A percentile compares a stretch with the other conserved stretches of the same genome.
These are phyloP conservation scores for Myriosclerotinia curreyana DNA, from an alignment of 2,329 filamentous ascomycete species.

Conservation along the genomic window DNA sequence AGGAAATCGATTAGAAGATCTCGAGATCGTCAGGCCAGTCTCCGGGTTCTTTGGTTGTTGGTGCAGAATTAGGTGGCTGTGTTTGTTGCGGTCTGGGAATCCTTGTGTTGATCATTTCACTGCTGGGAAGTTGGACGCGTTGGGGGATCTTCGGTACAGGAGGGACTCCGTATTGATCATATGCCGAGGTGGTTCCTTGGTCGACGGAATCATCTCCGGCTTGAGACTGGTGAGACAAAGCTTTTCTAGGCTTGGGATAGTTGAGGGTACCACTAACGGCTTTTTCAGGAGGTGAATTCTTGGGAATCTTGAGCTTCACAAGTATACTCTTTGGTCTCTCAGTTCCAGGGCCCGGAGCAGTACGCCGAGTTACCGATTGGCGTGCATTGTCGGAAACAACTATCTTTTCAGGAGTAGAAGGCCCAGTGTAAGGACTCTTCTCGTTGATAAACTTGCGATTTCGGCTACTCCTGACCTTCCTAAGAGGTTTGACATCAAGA, in stretches of 20 bases:
- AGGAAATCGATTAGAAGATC: slow-evolving; percentile 11
- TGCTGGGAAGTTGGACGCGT: slow-evolving; percentile 27
- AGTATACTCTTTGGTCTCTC: slow-evolving; percentile 20
- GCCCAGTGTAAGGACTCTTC: slow-evolving; percentile 24
- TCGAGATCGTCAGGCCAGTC: slow-evolving; percentile 23
- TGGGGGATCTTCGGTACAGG: slow-evolving; percentile 35
- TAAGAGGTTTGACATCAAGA: not conserved
- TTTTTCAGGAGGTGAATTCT: slow-evolving; percentile 26
- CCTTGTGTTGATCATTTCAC: slow-evolving; percentile 12
- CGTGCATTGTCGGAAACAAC: slow-evolving; percentile 8
- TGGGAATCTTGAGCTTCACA: slow-evolving; percentile 21
- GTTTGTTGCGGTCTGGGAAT: not conserved
- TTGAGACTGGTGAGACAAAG: slow-evolving; percentile 24
- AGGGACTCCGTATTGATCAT: slow-evolving; percentile 26
- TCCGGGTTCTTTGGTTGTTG: slow-evolving; percentile 6
- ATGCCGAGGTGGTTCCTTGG: not conserved
- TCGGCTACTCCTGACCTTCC: slow-evolving; percentile 21
- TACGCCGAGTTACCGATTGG: slow-evolving; percentile 10
- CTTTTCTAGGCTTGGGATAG: slow-evolving; percentile 24
- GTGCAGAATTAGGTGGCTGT: not conserved
- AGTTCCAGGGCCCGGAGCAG: slow-evolving; percentile 29
- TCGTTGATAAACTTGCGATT: slow-evolving; percentile 22
- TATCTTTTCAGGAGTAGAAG: slow-evolving; percentile 14
- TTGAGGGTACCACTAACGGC: slow-evolving; percentile 25
- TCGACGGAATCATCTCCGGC: not conserved